A percentile compares a stretch with the other conserved stretches of the same genome.
phyloP scores from a whole-genome alignment of 2,329 filamentous ascomycete genomes.

The Scytalidium lignicola region DNA sequence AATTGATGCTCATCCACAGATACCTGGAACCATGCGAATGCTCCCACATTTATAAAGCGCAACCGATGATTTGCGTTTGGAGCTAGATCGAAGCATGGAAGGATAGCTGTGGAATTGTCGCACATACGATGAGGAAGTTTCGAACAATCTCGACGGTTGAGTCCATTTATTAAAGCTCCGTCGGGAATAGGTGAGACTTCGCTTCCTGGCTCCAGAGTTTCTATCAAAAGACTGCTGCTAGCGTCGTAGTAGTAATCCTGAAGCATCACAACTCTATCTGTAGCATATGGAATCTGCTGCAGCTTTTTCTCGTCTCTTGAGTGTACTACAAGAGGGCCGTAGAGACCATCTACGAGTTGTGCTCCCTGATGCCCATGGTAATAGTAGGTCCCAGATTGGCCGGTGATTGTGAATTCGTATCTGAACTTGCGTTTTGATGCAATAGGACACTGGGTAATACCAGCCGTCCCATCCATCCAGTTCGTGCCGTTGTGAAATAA shows the following conservation, averaged over 20 bases:
- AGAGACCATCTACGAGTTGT: slow-evolving; percentile 64
- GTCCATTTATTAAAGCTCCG: slow-evolving; percentile 39
- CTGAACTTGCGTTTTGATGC: slow-evolving; percentile 56
- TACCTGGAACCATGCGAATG: slow-evolving; percentile 68
- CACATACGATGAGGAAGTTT: slow-evolving; percentile 35
- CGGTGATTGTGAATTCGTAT: slow-evolving; percentile 61
- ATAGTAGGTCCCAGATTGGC: slow-evolving; percentile 44
- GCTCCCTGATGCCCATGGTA: slow-evolving; percentile 64
- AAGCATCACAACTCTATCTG: slow-evolving; percentile 61
- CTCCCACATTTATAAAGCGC: slow-evolving; percentile 64
- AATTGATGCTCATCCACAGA: slow-evolving; percentile 64
- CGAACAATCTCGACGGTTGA: slow-evolving; percentile 36
- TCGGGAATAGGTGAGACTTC: slow-evolving; percentile 41
- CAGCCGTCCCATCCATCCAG: slow-evolving; percentile 67
- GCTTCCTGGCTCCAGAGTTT: slow-evolving; percentile 34
- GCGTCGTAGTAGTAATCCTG: slow-evolving; percentile 68
- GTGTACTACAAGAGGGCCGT: slow-evolving; percentile 63
- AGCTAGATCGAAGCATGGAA: slow-evolving; percentile 41
- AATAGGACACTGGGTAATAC: slow-evolving; percentile 63
- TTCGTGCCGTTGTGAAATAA: slow-evolving; percentile 73
- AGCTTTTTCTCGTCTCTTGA: slow-evolving; percentile 47
- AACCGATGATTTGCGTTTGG: slow-evolving; percentile 57
- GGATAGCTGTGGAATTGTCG: slow-evolving; percentile 32
- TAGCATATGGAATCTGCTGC: slow-evolving; percentile 46
- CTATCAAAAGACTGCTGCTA: slow-evolving; percentile 34